Base-by-base conservation (phyloP, 495 filamentous ascomycete species). In the Penicillium dipodomyicola region DNA sequence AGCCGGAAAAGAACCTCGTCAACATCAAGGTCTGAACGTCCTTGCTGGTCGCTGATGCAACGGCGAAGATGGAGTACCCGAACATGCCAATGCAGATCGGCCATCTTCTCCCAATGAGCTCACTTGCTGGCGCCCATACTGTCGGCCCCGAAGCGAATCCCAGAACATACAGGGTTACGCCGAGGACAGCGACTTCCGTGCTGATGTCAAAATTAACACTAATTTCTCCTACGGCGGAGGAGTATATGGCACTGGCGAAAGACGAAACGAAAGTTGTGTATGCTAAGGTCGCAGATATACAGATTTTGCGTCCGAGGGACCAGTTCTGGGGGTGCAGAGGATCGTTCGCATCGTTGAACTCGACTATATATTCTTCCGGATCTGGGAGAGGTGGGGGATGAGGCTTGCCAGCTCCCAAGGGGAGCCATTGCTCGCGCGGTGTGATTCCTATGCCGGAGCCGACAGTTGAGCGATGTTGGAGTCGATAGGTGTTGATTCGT, bases 91-190 rank as follows among this genome's bases (percentile, higher is more conserved):
- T 52, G 22, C 80, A 75, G 5, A 87, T 71, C 0, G 83, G 84
- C 61, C 65, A 65, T 53, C 73, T 77, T 33, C 80, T 64, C 8
- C 92, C 92, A 57, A 82, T 84, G 32, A 96, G 72, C 67, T 96
- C 92, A 20, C 86, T 90, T 4, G 91, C 72, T 0, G 92, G 92
- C 0, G 78, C 82, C 74, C 77, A 87, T 15, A 85, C 22, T 0
- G 79, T 70, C 7, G 84, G 84, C 9, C 82, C 82, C 0, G 76
- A 56, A 4, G 74, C 69, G 54, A 77, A 80, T 0, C 77, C 82
- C n/a, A 86, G 53, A 1, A 87, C 75, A 54, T 83, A 82, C 2
- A 87, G 62, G 4, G 71, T 76, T 0, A 80, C 77, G 2, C 79
- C 83, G n/a, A 85, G 67, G 0, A 75, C 77, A 29, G 74, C 77